Percentiles rank a stretch among this genome's conserved stretches.
phyloP scores from a whole-genome alignment of 176 grass and related monocot species.

The Puya raimondii region DNA sequence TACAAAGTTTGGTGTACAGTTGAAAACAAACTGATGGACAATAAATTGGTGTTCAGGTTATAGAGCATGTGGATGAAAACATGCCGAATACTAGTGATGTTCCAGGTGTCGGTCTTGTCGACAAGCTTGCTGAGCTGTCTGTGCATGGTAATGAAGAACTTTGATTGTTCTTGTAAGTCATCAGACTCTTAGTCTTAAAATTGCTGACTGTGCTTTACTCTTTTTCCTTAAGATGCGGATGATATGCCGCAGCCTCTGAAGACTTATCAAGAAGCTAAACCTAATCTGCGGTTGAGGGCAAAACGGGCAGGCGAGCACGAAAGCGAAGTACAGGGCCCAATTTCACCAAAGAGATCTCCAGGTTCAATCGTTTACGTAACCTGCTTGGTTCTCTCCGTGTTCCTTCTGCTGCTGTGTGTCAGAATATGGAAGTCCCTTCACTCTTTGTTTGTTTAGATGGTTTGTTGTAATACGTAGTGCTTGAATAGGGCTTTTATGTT shows the following conservation, averaged over 20 bases:
- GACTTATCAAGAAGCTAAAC: neutral
- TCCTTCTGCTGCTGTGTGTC: neutral
- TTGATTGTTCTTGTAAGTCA: neutral
- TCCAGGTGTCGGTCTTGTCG: neutral
- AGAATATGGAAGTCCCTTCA: neutral
- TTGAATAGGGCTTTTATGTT: neutral
- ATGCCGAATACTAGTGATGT: neutral
- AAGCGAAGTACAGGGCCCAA: neutral
- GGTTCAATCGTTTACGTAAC: neutral
- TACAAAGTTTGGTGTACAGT: neutral
- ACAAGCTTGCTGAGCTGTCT: slow-evolving; percentile 15
- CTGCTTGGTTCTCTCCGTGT: neutral
- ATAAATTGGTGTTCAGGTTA: neutral
- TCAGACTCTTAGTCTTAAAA: neutral
- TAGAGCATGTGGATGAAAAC: slow-evolving; percentile 6
- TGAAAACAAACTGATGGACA: neutral
- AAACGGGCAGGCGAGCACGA: neutral
- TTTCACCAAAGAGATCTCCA: neutral
- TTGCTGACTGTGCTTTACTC: neutral
- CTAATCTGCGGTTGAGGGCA: neutral
- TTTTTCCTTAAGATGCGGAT: neutral
- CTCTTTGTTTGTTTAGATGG: neutral
- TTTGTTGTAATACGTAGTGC: neutral
- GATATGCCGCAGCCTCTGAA: neutral
- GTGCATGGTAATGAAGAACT: slow-evolving; percentile 13